Evolutionary conservation across 768 basidiomycete species (phyloP), one percentile per base, ranked within the genome.

Genomic region (Boletus insuetus): DNA sequence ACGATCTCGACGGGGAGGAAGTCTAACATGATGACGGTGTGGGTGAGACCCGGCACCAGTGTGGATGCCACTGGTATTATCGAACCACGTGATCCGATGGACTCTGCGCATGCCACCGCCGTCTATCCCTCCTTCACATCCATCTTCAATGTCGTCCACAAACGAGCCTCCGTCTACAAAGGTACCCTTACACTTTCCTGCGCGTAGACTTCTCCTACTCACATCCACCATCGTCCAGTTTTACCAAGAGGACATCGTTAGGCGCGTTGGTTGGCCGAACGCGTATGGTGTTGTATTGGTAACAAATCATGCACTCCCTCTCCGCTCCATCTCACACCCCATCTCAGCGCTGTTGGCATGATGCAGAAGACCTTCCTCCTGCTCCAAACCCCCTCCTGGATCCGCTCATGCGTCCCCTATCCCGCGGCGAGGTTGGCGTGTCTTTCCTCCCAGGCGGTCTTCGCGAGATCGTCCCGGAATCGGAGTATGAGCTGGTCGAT

Each of bases 261-360:
- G 78, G 59, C 76, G 74, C 56, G 69, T 75, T 22, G 67, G 61
- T 10, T 61, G 75, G 32, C 74, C 81, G 1, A 66, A 69, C 48
- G 67, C 75, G 26, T 74, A 78, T 61, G 89, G 82, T 29, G 76
- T 89, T 58, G 85, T 93, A 46, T 69, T 91, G 72, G 91, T 90
- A 67, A 56, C 76, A 62, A 46, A 20, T 52, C 22, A 31, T 29
- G 29, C 40, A 24, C 20, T 31, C 20, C 54, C 38, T 59, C 54
- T 13, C 47, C 31, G 49, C 32, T 37, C 46, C 39, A 29, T 37
- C 59, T 58, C 54, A 66, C 46, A 35, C 5, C 8, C 49, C 41
- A n/a, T 38, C 49, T 10, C 66, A 94, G 92, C 83, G 90, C 72
- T 91, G 87, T 64, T 94, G 92, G 93, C 87, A 91, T 58, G 91